Conservation (phyloP, 768 basidiomycete genomes). For the Tulasnella sp. region DNA sequence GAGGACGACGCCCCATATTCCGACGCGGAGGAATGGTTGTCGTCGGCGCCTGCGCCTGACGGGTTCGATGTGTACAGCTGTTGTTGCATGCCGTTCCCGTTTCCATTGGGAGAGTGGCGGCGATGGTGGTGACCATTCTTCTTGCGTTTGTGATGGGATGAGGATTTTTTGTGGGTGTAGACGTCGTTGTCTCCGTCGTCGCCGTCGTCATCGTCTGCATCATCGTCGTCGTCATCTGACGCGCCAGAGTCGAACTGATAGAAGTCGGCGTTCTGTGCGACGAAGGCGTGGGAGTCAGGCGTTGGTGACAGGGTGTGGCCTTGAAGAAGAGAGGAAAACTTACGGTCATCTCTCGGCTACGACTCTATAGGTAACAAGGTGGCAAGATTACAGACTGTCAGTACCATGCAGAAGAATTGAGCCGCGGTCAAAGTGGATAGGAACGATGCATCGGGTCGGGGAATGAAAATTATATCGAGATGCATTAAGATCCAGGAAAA, state of each 20-base stretch:
- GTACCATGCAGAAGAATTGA: slow-evolving; percentile 11
- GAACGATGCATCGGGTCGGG: neutral
- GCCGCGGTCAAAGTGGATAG: neutral
- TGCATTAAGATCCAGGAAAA: neutral
- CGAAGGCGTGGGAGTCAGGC: neutral
- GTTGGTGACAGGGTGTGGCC: neutral
- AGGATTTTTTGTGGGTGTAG: slow-evolving; percentile 9
- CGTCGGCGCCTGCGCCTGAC: slow-evolving; percentile 40
- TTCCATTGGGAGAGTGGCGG: neutral
- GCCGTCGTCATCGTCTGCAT: slow-evolving; percentile 10
- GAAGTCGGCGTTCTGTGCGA: slow-evolving; percentile 9
- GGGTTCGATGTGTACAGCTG: too few relatives aligned
- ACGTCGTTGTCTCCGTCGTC: slow-evolving; percentile 18
- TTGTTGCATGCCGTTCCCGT: slow-evolving; percentile 33
- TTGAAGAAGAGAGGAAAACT: neutral
- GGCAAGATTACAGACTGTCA: slow-evolving; percentile 5
- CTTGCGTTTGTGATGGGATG: neutral
- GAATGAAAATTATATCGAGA: slow-evolving; percentile 2
- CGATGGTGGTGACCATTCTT: neutral
- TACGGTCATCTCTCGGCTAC: neutral
- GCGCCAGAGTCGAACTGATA: slow-evolving; percentile 7
- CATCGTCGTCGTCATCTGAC: slow-evolving; percentile 12
- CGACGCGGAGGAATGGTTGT: slow-evolving; percentile 43
- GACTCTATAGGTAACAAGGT: slow-evolving; percentile 5
- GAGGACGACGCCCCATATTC: slow-evolving; percentile 72